Conservation (phyloP, 1,284 basidiomycete species). For the Rhodotorula sp. region DNA sequence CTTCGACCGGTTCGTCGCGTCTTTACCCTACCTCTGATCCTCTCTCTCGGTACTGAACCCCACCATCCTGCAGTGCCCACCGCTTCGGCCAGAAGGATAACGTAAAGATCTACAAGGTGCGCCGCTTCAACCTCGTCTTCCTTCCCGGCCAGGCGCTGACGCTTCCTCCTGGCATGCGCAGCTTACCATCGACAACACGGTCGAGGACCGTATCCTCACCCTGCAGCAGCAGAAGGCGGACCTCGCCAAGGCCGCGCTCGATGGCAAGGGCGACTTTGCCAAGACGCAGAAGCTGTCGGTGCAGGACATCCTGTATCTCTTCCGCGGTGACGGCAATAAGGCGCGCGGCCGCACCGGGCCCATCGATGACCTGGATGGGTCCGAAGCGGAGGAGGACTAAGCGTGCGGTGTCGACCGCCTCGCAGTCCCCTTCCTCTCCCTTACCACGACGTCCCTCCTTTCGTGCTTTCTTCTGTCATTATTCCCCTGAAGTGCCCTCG, state of each 20-base stretch:
- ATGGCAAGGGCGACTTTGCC: constrained; percentile 79
- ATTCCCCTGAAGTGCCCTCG: no score
- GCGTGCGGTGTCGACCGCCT: no score
- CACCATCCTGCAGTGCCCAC: constrained; percentile 25
- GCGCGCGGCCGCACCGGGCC: not conserved
- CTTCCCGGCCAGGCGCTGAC: not conserved
- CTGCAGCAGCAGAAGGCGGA: constrained; percentile 86
- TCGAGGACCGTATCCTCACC: constrained; percentile 69
- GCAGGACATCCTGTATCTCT: constrained; percentile 78
- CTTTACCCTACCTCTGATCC: no score
- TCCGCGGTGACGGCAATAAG: constrained; percentile 50
- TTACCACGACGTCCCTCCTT: no score
- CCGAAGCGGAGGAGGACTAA: not conserved
- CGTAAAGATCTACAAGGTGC: constrained; percentile 89
- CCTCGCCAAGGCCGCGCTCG: constrained; percentile 78
- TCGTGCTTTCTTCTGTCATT: no score
- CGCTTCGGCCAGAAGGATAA: constrained; percentile 77
- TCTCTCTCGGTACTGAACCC: not conserved
- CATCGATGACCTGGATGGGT: not conserved
- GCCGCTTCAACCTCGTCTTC: no score
- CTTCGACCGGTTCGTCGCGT: constrained; percentile 67
- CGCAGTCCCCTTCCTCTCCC: no score
- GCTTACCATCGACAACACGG: constrained; percentile 68
- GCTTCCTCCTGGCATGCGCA: not conserved
- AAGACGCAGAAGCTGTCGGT: constrained; percentile 74